Evolutionary conservation across 1,284 basidiomycete species (phyloP).

Genomic region (Moniliophthora roreri): DNA sequence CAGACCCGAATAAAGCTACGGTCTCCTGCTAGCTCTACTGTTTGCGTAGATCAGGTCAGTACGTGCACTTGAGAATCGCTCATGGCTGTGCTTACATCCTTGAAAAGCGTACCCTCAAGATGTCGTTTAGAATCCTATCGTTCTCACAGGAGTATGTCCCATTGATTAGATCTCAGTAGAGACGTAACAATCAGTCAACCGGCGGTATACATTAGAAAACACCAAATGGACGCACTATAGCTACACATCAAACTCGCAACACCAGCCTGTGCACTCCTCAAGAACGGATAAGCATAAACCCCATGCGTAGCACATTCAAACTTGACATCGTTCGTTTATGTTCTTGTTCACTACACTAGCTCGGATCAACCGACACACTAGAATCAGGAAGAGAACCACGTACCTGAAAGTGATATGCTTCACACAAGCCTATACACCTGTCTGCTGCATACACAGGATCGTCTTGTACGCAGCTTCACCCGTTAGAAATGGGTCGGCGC

Average conservation of each 20-base stretch:
- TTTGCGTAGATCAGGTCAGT: too few species aligned
- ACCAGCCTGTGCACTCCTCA: constrained; percentile 44
- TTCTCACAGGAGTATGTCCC: constrained; percentile 82
- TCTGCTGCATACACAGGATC: constrained; percentile 72
- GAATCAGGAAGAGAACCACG: background rate
- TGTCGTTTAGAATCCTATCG: constrained; percentile 68
- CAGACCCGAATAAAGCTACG: too few species aligned
- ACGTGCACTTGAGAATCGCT: background rate
- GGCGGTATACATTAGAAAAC: background rate
- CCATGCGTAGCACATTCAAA: constrained; percentile 16
- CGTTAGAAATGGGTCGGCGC: constrained; percentile 64
- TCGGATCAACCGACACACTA: background rate
- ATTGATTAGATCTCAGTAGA: constrained; percentile 60
- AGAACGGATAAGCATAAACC: constrained; percentile 18
- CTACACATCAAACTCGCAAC: constrained; percentile 80
- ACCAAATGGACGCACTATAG: constrained; percentile 49
- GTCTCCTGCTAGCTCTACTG: too few species aligned
- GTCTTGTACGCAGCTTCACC: constrained; percentile 79
- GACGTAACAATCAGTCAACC: background rate
- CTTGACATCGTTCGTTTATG: constrained; percentile 11
- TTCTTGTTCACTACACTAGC: constrained; percentile 14
- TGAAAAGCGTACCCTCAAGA: constrained; percentile 84
- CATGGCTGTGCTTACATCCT: constrained; percentile 55
- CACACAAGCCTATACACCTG: constrained; percentile 75
- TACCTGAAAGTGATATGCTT: constrained; percentile 62